phyloP scores from a whole-genome alignment of 768 basidiomycete species.

The Macrocybe gigantea region DNA sequence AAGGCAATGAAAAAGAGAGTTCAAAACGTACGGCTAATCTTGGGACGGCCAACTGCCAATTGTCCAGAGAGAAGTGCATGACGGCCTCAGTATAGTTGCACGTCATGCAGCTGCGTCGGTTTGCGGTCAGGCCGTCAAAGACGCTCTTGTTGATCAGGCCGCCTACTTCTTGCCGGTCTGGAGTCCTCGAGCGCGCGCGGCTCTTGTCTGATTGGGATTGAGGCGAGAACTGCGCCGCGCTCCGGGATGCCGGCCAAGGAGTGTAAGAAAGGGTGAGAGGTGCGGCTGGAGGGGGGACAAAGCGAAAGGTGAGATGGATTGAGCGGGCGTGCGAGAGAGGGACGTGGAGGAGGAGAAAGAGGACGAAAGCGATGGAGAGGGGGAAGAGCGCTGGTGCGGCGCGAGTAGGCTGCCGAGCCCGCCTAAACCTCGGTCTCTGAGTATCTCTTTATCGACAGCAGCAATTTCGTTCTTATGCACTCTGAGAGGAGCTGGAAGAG shows the following conservation, averaged over 20 bases:
- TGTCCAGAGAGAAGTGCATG: slow-evolving; percentile 87
- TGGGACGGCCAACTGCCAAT: slow-evolving; percentile 75
- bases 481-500: slow-evolving; percentile 93
- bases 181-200: no score
- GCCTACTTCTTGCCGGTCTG: no score
- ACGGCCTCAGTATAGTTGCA: slow-evolving; percentile 95
- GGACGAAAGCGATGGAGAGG: no score
- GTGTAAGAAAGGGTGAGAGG: no score
- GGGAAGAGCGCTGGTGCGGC: neutral
- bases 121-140: slow-evolving; percentile 89
- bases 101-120: slow-evolving; percentile 77
- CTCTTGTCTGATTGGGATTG: no score
- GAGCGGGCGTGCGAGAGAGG: slow-evolving; percentile 16
- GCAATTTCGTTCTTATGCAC: slow-evolving; percentile 81
- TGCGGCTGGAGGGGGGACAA: no score
- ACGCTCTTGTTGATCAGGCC: slow-evolving; percentile 51
- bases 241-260: no score
- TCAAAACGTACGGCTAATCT: slow-evolving; percentile 45
- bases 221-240: no score
- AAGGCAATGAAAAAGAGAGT: neutral
- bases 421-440: slow-evolving; percentile 67
- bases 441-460: slow-evolving; percentile 66
- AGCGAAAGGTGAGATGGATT: no score
- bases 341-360: slow-evolving; percentile 7
- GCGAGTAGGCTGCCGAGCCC: slow-evolving; percentile 30